Base-by-base conservation (phyloP, 2,329 filamentous ascomycete genomes). In the Pseudodiploospora longispora region DNA sequence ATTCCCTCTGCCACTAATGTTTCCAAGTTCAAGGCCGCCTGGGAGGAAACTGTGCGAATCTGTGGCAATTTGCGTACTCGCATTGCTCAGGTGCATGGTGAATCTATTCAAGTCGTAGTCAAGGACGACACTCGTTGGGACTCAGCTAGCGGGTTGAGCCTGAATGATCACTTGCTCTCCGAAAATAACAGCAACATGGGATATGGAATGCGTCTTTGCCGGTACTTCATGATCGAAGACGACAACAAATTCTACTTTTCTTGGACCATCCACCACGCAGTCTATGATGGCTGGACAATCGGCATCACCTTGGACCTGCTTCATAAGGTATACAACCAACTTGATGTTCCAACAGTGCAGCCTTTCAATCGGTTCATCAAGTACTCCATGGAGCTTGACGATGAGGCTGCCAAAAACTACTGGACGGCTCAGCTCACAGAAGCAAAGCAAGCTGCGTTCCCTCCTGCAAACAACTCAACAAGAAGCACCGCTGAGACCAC, bases 211-310 rank as follows among this genome's bases (percentile, higher is more conserved):
- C 32, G 9, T 2, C 32, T 34, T 34, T 9, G 8, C 32, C 32
- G 32, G 9, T 34, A 9, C 8, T 9, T 12, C 32, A 9, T 12
- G 32, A 12, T 34, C 32, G 32, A 34, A 12, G 32, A 34, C 9
- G 12, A 34, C 12, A 12, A 34, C 12, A 9, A 3, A 12, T 12
- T 9, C 8, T 34, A 34, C 12, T 34, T 34, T 34, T 9, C 12
- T 12, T 9, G 8, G 32, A 34, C 32, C 8, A 34, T 34, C 32
- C 32, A 34, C 32, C 51, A 53, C 32, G 37, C 49, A 10, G 32
- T 50, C 4, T 49, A 50, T 31, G 52, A 54, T 37, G 52, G 49
- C 27, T 52, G 46, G 42, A 45, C 43, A 7, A 36, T 48, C 29
- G 27, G 19, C 19, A 19, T 19, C 19, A 19, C 19, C 19, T 19